Evolutionary conservation across 2,329 filamentous ascomycete species (phyloP).

Genomic region (Plenodomus lindquistii): DNA sequence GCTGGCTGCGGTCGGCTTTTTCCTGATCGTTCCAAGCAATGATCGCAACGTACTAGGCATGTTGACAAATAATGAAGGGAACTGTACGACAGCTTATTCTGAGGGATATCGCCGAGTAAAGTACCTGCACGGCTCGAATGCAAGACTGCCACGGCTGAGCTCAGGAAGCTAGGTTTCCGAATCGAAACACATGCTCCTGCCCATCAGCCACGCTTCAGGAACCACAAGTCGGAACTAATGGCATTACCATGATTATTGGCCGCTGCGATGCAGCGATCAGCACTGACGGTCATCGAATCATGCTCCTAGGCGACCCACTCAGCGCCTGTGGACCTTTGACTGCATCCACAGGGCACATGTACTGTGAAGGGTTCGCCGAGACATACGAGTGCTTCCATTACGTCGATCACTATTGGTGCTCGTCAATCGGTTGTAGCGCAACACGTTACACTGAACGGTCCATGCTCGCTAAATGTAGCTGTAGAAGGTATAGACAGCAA

Average conservation of each 20-base stretch:
- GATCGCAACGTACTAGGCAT: constrained; percentile 47
- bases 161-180: background rate
- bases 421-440: constrained; percentile 15
- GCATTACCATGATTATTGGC: constrained; percentile 13
- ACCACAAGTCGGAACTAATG: background rate
- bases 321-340: background rate
- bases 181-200: background rate
- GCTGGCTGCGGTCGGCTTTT: constrained; percentile 52
- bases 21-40: constrained; percentile 51
- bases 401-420: constrained; percentile 17
- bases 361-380: background rate
- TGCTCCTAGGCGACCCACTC: background rate
- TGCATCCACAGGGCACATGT: background rate
- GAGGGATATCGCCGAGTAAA: background rate
- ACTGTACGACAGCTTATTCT: constrained; percentile 1
- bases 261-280: constrained; percentile 18
- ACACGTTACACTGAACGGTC: constrained; percentile 4
- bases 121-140: background rate
- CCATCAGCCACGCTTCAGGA: background rate
- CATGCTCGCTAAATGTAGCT: constrained; percentile 13
- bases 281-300: constrained; percentile 16
- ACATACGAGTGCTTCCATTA: constrained; percentile 3
- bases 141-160: background rate
- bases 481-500: constrained; percentile 5
- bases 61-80: constrained; percentile 6